Base-by-base conservation (phyloP, 2,329 filamentous ascomycete genomes). In the Diaporthe helianthi region DNA sequence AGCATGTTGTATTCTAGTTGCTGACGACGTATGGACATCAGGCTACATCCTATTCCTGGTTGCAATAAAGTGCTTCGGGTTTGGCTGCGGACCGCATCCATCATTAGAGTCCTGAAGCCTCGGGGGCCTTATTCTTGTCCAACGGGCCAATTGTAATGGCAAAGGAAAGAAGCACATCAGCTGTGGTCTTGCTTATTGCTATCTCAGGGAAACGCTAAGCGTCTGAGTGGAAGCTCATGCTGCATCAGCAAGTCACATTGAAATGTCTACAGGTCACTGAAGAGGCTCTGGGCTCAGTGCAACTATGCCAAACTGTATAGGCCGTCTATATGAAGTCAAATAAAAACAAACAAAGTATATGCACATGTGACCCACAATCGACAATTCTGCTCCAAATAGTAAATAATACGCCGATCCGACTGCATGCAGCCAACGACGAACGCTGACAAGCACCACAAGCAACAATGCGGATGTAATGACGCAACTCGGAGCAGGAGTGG, bases 401-500 rank as follows among this genome's bases (percentile, higher is more conserved):
- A 36, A 49, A 22, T 63, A 31, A 15, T 24, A 9, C n/a, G 58
- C 44, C 58, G 58, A 63, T 49, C 58, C 29, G 15, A n/a, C 58
- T 44, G 58, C 44, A 49, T 63, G 58, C 58, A 63, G 44, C 44
- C 58, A 63, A 26, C 41, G 29, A 26, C 58, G 1, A 36, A 33
- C 24, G 58, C 29, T 33, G 24, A 26, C 55, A 22, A 33, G 41
- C 58, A 61, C 38, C 38, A 22, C 38, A 8, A 58, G 8, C 26
- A 61, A 47, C 38, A 46, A 47, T 29, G 58, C 26, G 41, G 41
- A 41, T 19, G 17, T 17, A 2, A 33, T 49, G 44, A 63, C 44
- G 41, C 58, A 49, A 24, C n/a, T n/a, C 19, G 3, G 12, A 15
- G 19, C 22, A 33, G 26, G 41, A 26, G 2, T 24, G 58, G 58